phyloP scores from a whole-genome alignment of 2,329 filamentous ascomycete species.

The Graphium sp. region DNA sequence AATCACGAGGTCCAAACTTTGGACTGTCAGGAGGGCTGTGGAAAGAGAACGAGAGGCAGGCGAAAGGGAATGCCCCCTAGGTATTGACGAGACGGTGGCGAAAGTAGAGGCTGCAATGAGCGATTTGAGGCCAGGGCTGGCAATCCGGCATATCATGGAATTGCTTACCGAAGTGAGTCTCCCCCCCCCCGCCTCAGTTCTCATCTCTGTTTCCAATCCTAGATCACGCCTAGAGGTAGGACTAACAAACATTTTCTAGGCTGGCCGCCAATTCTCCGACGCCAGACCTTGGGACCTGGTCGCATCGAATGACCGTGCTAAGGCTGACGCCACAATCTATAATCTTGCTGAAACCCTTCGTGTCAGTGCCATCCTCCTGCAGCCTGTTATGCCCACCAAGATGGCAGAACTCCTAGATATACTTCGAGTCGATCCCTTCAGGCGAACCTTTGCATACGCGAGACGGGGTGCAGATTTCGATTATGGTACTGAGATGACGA shows the following conservation, averaged over 20 bases:
- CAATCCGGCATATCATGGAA: constrained; percentile 22
- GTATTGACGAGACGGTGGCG: constrained; percentile 4
- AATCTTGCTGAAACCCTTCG: constrained; percentile 60
- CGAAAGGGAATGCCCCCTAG: constrained; percentile 1
- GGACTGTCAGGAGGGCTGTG: constrained; percentile 49
- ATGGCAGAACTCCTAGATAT: constrained; percentile 56
- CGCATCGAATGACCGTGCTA: too few species aligned
- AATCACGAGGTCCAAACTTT: constrained; percentile 49
- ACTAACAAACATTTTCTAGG: constrained; percentile 22
- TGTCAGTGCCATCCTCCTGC: constrained; percentile 66
- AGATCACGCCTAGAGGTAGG: constrained; percentile 11
- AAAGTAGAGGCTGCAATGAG: constrained; percentile 5
- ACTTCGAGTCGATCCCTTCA: constrained; percentile 50
- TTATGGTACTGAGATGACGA: too few species aligned
- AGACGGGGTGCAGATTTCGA: constrained; percentile 43
- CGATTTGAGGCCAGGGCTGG: constrained; percentile 4
- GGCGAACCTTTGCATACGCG: constrained; percentile 47
- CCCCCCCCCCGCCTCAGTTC: not conserved
- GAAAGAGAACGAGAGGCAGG: constrained; percentile 1
- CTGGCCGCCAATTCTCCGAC: too few species aligned
- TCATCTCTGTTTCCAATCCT: not conserved
- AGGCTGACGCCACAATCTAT: constrained; percentile 55
- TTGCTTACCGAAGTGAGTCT: constrained; percentile 38
- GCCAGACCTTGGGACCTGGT: too few species aligned
- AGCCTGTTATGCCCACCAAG: constrained; percentile 81